Base-by-base conservation (phyloP, 2,329 filamentous ascomycete species). In the Paramyrothecium roridum region DNA sequence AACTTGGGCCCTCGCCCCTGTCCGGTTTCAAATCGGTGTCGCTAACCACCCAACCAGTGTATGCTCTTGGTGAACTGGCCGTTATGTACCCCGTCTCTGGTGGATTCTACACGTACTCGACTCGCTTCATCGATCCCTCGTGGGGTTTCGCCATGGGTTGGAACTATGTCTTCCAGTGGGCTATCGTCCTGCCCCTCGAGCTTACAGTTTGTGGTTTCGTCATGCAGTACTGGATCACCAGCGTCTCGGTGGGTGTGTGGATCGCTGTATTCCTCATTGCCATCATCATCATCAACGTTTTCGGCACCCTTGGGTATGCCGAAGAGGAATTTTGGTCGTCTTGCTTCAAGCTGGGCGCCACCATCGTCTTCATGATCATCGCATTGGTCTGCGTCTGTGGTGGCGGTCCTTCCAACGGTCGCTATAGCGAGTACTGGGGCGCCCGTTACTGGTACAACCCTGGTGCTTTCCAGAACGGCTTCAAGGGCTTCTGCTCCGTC, bases 401-500 rank as follows among this genome's bases (percentile, higher is more conserved):
- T 48, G 82, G 81, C 52, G 81, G 81, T 3, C 80, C 82, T 20
- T 71, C 70, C 46, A 75, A 61, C 23, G 69, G 72, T 50, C 65
- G 61, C 11, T 76, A 76, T 59, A 63, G 67, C 60, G 56, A 72
- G 20, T 77, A 75, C 68, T 69, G 65, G 64, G 74, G 78, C 23
- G 68, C 72, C 40, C 67, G 70, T 43, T 69, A 66, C 56, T 75
- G 77, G 77, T 67, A 75, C 63, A 63, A 74, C 16, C 67, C 74
- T 1, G 73, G 73, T 46, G 73, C 74, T 3, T 89, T 89, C 70
- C 75, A 87, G 70, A 82, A 87, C 64, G 85, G 86, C 54, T 88
- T 88, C 76, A 84, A 86, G 60, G 86, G 86, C 10, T 80, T 89
- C 61, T 88, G 85, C 73, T 80, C 76, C 58, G 82, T 86, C 54